These are phyloP conservation scores for Leucaena leucocephala DNA, from an alignment of 306 rosid genomes.

Conservation along the genomic window DNA sequence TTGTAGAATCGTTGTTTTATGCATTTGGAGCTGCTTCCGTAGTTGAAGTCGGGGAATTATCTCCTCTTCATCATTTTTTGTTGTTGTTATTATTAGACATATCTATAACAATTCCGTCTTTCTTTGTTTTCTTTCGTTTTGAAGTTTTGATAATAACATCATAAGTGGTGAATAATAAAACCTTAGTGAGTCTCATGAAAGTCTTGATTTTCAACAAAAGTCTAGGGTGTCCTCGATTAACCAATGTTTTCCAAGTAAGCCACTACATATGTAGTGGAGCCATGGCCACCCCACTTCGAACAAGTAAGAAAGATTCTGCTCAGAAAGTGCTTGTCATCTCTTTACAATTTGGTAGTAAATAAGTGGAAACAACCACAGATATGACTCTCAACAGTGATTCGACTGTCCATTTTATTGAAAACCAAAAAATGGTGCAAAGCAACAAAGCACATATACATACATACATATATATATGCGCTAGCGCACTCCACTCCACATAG, in stretches of 20 bases:
- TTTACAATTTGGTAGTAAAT: conserved; percentile 35
- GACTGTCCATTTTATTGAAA: conserved; percentile 35
- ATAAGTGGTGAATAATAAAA: no score
- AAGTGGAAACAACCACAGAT: conserved; percentile 45
- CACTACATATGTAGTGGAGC: conserved; percentile 42
- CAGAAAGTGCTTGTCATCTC: conserved; percentile 35
- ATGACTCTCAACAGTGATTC: conserved; percentile 41
- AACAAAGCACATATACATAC: conserved; percentile 12
- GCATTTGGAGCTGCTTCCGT: not conserved
- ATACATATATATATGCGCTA: not conserved
- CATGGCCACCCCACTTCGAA: conserved; percentile 26
- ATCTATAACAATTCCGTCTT: not conserved
- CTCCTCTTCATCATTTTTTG: not conserved
- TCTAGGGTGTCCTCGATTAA: conserved; percentile 33
- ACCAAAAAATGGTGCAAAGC: conserved; percentile 36
- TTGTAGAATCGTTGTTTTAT: not conserved
- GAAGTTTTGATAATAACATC: not conserved
- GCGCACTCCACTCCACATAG: conserved; percentile 28
- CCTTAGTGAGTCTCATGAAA: conserved; percentile 12
- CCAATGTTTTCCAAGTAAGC: conserved; percentile 31
- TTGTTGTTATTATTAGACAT: no score
- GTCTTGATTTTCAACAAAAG: conserved; percentile 25
- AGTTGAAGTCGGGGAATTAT: not conserved
- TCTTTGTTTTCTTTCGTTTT: not conserved
- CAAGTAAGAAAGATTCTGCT: conserved; percentile 25